Percentiles rank a stretch among this genome's conserved stretches.
These are phyloP conservation scores for Penicillium sp. DNA, from an alignment of 2,329 filamentous ascomycete species.

Conservation along the genomic window DNA sequence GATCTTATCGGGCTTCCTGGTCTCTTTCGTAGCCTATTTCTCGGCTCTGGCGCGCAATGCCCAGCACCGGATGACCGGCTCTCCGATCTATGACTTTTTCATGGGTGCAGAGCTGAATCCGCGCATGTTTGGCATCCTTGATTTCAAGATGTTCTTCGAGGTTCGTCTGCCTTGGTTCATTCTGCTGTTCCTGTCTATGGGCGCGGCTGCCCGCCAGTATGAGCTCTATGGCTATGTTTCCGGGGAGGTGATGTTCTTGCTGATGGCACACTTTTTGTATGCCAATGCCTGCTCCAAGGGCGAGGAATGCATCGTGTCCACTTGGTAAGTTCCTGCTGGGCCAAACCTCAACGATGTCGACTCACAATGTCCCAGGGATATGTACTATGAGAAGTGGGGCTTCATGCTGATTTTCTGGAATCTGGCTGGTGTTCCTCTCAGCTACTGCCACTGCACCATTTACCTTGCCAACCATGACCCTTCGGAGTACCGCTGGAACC, in stretches of 20 bases:
- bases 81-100: constrained; percentile 79
- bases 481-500: constrained; percentile 69
- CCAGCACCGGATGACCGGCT: constrained; percentile 86
- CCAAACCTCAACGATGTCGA: background rate
- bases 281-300: constrained; percentile 89
- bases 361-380: constrained; percentile 56
- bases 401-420: constrained; percentile 99
- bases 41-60: constrained; percentile 74
- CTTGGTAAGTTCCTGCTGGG: constrained; percentile 55
- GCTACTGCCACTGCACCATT: constrained; percentile 89
- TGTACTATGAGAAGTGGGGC: constrained; percentile 95
- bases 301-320: constrained; percentile 82
- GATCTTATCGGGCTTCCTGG: constrained; percentile 81
- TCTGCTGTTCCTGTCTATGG: constrained; percentile 69
- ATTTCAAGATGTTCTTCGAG: constrained; percentile 96
- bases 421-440: constrained; percentile 80
- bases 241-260: constrained; percentile 73
- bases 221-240: constrained; percentile 80
- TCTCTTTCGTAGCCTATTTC: constrained; percentile 77
- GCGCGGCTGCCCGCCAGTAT: constrained; percentile 73
- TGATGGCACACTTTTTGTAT: constrained; percentile 88
- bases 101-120: constrained; percentile 86
- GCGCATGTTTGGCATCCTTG: constrained; percentile 73
- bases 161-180: constrained; percentile 91
- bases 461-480: constrained; percentile 81